Conservation (phyloP, 129 eudicot species). For the Cynara cardunculus region DNA sequence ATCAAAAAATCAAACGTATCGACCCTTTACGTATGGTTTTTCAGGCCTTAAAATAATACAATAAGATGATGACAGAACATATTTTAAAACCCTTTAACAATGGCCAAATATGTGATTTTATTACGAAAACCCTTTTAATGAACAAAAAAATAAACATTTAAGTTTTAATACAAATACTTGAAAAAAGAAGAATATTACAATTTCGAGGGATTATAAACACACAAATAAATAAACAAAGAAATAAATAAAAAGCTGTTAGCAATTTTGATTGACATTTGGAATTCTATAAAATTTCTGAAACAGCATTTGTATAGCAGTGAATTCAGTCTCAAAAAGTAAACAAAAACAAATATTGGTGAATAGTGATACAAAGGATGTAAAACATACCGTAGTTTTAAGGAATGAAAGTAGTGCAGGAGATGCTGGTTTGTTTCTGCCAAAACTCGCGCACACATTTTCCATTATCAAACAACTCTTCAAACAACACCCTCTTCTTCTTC, state of each 20-base stretch:
- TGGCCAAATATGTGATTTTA: neutral
- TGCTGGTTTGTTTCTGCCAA: slow-evolving; percentile 12
- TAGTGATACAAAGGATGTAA: slow-evolving; percentile 11
- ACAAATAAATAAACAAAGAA: neutral
- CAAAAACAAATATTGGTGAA: slow-evolving; percentile 3
- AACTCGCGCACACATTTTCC: slow-evolving; percentile 22
- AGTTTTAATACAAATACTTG: neutral
- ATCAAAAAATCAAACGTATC: neutral
- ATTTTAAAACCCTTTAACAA: neutral
- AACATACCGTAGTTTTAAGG: slow-evolving; percentile 5
- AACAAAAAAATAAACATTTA: neutral
- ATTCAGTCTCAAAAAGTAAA: neutral
- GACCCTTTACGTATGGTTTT: neutral
- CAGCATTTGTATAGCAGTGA: neutral
- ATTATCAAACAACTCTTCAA: slow-evolving; percentile 34
- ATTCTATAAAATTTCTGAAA: neutral
- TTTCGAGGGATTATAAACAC: neutral
- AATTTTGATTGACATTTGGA: neutral
- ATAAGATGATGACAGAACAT: neutral
- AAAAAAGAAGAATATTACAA: neutral
- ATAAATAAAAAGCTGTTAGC: neutral
- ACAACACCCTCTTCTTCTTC: slow-evolving; percentile 18
- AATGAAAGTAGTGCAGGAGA: slow-evolving; percentile 20
- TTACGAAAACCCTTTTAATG: neutral
- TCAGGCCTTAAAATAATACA: neutral